Conservation (phyloP, 306 rosid species). For the Citrullus amarus region DNA sequence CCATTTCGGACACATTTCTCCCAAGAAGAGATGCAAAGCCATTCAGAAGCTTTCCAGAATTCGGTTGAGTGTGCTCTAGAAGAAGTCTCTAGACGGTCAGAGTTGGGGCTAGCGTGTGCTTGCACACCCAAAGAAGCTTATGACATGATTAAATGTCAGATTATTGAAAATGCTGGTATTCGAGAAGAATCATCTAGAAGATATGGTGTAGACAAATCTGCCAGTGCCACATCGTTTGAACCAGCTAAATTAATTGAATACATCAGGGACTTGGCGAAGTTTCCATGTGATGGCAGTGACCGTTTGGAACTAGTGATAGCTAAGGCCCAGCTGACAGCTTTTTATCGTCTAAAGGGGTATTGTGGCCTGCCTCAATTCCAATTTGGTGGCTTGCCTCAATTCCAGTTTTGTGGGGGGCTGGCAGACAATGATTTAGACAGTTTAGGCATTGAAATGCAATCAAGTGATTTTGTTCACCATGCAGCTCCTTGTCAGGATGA, state of each 20-base stretch:
- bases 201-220: conserved; percentile 40
- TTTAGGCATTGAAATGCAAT: conserved; percentile 21
- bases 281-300: conserved; percentile 41
- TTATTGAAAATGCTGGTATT: conserved; percentile 74
- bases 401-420: conserved; percentile 50
- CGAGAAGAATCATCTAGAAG: conserved; percentile 33
- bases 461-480: conserved; percentile 27
- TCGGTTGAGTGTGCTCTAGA: conserved; percentile 74
- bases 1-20: conserved; percentile 58
- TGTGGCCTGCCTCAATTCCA: conserved; percentile 66
- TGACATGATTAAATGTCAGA: conserved; percentile 44
- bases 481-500: conserved; percentile 23
- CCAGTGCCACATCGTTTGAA: conserved; percentile 43
- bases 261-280: conserved; percentile 43
- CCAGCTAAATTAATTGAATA: conserved; percentile 42
- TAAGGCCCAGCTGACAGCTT: conserved; percentile 74
- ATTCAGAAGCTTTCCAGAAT: conserved; percentile 67
- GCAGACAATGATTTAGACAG: conserved; percentile 34
- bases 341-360: conserved; percentile 60
- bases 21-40: conserved; percentile 50
- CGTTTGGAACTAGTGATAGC: conserved; percentile 64
- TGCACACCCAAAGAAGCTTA: conserved; percentile 52
- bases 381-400: conserved; percentile 61
- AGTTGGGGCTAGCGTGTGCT: conserved; percentile 64
- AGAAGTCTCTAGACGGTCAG: conserved; percentile 73